Base-by-base conservation (phyloP, 345 rosid species). In the Tarenaya hassleriana region DNA sequence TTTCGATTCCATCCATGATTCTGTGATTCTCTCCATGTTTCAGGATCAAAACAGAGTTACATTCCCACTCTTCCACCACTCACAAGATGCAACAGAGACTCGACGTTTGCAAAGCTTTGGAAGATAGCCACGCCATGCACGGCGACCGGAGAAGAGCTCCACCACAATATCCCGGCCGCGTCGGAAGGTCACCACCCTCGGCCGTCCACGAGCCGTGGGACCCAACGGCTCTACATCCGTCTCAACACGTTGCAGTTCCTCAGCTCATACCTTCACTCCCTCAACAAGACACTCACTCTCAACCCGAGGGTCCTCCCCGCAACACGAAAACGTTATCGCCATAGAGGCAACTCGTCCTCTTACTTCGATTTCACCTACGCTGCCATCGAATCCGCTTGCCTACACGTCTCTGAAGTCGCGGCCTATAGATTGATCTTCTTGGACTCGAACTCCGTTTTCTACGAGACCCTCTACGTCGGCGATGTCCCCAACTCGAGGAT, bases 151-250 rank as follows among this genome's bases (percentile, higher is more conserved):
- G 69, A 79, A 43, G 81, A 73, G 0, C 42, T 67, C 19, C 71
- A 47, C 8, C 73, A 45, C 15, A 35, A 4, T 1, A 16, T 18
- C 10, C 32, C 60, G 0, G 68, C 62, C 2, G 1, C 47, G 0
- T 40, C 9, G 0, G 83, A 78, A 7, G 83, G 72, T 2, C 87
- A 84, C 55, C 80, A 75, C 72, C 81, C 95, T 12, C 80, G 92
- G 5, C 95, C 88, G 7, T 82, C 95, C 9, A 87, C 95, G 0
- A 84, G 96, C 68, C 95, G 96, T 0, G 90, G 98, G 10, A 91
- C 98, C 1, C 96, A 87, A 41, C 90, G 96, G 37, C 82, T 84
- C 7, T 87, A 87, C 43, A 78, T 91, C 47, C 87, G 90, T 47
- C 88, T 91, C 47, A 91, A 87, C 68, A 84, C 96, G 14, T 44